Percentiles rank a stretch among this genome's conserved stretches.
These are phyloP conservation scores for Sporothrix curviconia DNA, from an alignment of 2,329 filamentous ascomycete genomes.

Conservation along the genomic window DNA sequence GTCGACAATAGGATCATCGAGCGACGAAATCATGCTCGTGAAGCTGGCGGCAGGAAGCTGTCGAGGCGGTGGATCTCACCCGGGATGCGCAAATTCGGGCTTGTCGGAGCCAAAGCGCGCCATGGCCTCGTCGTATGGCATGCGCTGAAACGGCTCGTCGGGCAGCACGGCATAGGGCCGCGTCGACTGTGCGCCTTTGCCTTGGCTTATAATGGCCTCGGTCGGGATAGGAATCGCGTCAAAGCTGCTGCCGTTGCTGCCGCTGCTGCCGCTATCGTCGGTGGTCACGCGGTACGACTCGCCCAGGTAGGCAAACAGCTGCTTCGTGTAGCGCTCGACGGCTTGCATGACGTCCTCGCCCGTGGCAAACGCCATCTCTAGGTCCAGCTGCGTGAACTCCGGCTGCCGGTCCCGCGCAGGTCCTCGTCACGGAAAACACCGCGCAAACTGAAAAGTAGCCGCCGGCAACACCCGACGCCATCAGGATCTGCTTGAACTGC, in stretches of 20 bases:
- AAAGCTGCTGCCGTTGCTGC: background rate
- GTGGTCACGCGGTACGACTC: slow-evolving; percentile 29
- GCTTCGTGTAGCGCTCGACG: slow-evolving; percentile 45
- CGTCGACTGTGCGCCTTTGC: background rate
- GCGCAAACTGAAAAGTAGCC: slow-evolving; percentile 89
- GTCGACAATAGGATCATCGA: slow-evolving; percentile 66
- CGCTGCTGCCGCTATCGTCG: slow-evolving; percentile 21
- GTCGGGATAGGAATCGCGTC: background rate
- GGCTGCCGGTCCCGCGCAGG: slow-evolving; percentile 82
- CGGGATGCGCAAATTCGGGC: slow-evolving; percentile 74
- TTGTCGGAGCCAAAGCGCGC: slow-evolving; percentile 79
- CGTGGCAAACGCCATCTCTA: slow-evolving; percentile 84
- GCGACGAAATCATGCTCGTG: slow-evolving; percentile 64
- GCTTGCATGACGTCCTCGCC: slow-evolving; percentile 61
- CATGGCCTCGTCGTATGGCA: slow-evolving; percentile 76
- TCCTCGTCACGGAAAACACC: slow-evolving; percentile 96
- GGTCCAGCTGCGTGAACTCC: slow-evolving; percentile 89
- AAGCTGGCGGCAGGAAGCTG: slow-evolving; percentile 57
- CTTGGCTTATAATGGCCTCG: background rate
- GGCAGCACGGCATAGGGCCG: slow-evolving; percentile 22
- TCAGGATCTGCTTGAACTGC: slow-evolving; percentile 96
- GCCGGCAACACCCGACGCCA: slow-evolving; percentile 71
- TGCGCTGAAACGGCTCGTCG: slow-evolving; percentile 42
- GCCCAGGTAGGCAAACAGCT: slow-evolving; percentile 48
- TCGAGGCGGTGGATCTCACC: slow-evolving; percentile 58